Evolutionary conservation across 106 monocot genomes (phyloP), one percentile per base, ranked within the genome.

Genomic region (Gastrodia elata): DNA sequence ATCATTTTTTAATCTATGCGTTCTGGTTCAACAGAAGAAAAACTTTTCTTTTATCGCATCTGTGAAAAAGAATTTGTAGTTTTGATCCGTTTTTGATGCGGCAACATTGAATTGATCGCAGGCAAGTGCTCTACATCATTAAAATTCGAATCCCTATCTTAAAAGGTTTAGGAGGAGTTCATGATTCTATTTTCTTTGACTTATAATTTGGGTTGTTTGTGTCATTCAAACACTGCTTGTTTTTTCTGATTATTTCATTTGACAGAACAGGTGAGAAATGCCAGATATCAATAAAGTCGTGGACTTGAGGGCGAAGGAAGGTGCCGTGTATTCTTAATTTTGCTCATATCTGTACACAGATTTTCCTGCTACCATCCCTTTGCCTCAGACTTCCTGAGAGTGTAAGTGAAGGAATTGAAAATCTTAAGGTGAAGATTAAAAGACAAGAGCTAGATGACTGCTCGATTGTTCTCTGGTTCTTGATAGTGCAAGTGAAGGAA

Each of bases 321-420:
- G 76, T 43, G 58, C 41, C 14, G 24, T 59, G n/a, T 56, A 74
- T 64, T 88, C 39, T 72, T 75, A 37, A 71, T 77, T 18, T 77
- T 78, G 61, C 70, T 91, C 39, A 77, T 72, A 74, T 69, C 68
- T 27, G 59, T 75, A 65, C 87, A 78, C 64, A 80, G 72, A 77
- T 71, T 70, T 74, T 71, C 76, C 35, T 48, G 72, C 44, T 73
- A 79, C 56, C 93, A 98, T 77, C 90, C 91, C 0, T 76, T 91
- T 77, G 43, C 88, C 67, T 76, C 77, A 25, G 49, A 72, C 64
- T 39, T 77, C 36, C 71, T 75, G 28, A 13, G 73, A 28, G 33
- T 41, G 30, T 68, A 36, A 6, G 34, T 70, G 52, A 83, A 7
- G 70, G 79, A 68, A 18, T 49, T 33, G 80, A 71, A 5, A 74